Percentiles rank a stretch among this genome's conserved stretches.
Conservation (phyloP, 768 basidiomycete genomes). For the Kwoniella mangroviensis region DNA sequence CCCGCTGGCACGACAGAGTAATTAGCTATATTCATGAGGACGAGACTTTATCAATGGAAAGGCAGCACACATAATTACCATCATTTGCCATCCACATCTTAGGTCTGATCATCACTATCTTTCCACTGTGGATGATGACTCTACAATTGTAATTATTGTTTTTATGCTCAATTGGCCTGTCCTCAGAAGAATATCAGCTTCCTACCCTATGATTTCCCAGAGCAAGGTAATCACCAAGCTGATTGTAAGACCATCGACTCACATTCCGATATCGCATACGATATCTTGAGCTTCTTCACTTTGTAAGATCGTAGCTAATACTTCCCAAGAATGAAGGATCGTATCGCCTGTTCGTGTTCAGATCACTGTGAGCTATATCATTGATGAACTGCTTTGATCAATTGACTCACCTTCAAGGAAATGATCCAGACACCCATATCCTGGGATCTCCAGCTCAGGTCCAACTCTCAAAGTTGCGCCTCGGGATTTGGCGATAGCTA, state of each 20-base stretch:
- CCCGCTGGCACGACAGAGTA: conserved; percentile 41
- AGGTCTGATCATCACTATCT: conserved; percentile 91
- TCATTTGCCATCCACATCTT: conserved; percentile 99
- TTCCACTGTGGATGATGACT: conserved; percentile 79
- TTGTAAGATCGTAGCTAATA: conserved; percentile 84
- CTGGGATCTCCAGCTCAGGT: conserved; percentile 97
- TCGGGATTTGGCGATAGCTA: conserved; percentile 80
- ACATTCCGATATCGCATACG: conserved; percentile 97
- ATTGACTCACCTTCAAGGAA: conserved; percentile 80
- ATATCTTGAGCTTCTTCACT: conserved; percentile 81
- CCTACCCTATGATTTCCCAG: no score
- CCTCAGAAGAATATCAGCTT: not conserved
- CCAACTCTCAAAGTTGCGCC: conserved; percentile 92
- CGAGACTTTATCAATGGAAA: conserved; percentile 48
- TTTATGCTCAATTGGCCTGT: conserved; percentile 95
- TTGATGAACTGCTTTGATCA: no score
- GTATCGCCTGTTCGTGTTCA: conserved; percentile 76
- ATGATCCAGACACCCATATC: conserved; percentile 97
- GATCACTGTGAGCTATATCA: not conserved
- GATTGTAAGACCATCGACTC: conserved; percentile 47
- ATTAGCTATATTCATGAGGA: not conserved
- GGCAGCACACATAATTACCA: conserved; percentile 87
- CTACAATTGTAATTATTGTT: conserved; percentile 98
- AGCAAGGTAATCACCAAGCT: not conserved
- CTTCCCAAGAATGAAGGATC: conserved; percentile 95